Evolutionary conservation across 805 yeast species (phyloP).

Genomic region (Teunomyces atbi): DNA sequence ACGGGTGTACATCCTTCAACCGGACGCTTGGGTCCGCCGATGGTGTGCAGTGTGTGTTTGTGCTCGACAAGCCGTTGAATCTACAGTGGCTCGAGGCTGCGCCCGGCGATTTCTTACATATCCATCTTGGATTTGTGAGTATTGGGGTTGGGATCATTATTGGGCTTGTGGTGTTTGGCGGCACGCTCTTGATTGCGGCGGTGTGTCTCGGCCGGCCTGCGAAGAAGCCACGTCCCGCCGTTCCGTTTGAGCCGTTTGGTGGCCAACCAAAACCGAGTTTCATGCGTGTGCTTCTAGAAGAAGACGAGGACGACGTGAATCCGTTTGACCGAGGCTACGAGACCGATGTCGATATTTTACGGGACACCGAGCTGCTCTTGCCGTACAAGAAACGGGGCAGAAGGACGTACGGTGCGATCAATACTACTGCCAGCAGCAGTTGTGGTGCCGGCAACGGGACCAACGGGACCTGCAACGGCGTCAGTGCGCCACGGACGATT

Average conservation of each 20-base stretch:
- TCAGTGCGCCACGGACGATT: slow-evolving; percentile 24
- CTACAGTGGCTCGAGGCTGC: slow-evolving; percentile 57
- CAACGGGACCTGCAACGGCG: neutral
- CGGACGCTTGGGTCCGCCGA: slow-evolving; percentile 15
- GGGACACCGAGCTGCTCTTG: slow-evolving; percentile 32
- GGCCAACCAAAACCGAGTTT: slow-evolving; percentile 26
- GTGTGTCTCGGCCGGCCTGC: slow-evolving; percentile 9
- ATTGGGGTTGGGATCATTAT: slow-evolving; percentile 63
- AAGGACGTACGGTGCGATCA: neutral
- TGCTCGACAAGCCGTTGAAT: slow-evolving; percentile 67
- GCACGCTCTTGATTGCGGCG: slow-evolving; percentile 8
- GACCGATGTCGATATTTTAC: slow-evolving; percentile 39
- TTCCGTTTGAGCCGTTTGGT: neutral
- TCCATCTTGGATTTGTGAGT: slow-evolving; percentile 67
- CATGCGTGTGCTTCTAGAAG: slow-evolving; percentile 36
- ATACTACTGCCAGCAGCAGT: too few relatives aligned
- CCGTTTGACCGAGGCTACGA: slow-evolving; percentile 40
- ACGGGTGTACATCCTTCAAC: slow-evolving; percentile 54
- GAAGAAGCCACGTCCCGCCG: slow-evolving; percentile 4
- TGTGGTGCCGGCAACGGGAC: neutral
- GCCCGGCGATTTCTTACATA: slow-evolving; percentile 42
- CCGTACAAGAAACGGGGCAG: slow-evolving; percentile 17
- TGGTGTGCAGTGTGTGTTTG: slow-evolving; percentile 51
- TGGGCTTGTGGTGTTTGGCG: slow-evolving; percentile 49
- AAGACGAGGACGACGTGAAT: slow-evolving; percentile 26